Evolutionary conservation across 305 asterid genomes (phyloP), one percentile per base, ranked within the genome.

Genomic region (Galium porrigens): DNA sequence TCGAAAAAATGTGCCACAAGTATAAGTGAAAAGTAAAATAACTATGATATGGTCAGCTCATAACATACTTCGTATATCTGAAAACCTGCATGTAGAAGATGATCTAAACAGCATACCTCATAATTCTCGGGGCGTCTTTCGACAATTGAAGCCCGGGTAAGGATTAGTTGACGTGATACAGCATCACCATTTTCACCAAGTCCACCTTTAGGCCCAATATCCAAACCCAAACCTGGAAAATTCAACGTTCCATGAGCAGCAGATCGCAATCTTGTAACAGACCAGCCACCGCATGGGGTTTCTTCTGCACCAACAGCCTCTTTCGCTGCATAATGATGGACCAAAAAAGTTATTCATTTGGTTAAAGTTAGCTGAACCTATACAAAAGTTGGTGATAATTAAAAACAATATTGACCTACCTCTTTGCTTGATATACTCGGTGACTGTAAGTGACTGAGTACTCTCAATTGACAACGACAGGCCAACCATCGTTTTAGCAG

Each of bases 61-160:
- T 52, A 25, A 46, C 5, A 11, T 48, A 32, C 30, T 27, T 2
- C 2, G 1, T 27, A 27, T 27, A 27, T 27, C 30, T 20, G 11
- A 7, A 18, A 48, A 32, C 61, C 59, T 6, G 41, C 54, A 72
- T 57, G 61, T 29, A 0, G 17, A 41, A 37, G 69, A 33, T n/a
- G 63, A 58, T 73, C 71, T 68, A 57, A 61, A 71, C 56, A 54
- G 73, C 96, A 78, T 84, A 90, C 99, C 83, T 94, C 99, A 80
- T 94, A 94, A 82, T 94, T 94, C 65, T 89, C 94, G 1, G 99
- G 97, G 33, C 99, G 95, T 72, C 99, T 82, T 79, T 94, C 99
- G 64, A 94, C 94, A 68, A 94, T 85, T 42, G 99, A 94, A 66
- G 73, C 80, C 87, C 84, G 89, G 49, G 99, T 92, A 51, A 92